These are phyloP conservation scores for Amanita rubescens DNA, from an alignment of 768 basidiomycete genomes.

Conservation along the genomic window DNA sequence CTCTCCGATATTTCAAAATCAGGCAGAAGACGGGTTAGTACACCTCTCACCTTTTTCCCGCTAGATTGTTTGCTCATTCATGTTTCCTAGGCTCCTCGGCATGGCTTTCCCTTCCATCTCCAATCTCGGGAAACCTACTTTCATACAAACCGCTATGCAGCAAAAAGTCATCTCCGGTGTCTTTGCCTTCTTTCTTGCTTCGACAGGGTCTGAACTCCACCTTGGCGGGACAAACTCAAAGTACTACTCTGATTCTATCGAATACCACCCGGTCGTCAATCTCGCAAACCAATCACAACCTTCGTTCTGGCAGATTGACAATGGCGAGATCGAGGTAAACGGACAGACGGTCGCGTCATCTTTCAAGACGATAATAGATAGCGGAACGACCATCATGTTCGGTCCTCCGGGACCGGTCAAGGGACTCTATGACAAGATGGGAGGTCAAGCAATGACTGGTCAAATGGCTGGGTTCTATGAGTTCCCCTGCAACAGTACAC, in stretches of 20 bases:
- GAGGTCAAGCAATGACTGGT: constrained; percentile 21
- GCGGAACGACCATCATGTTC: constrained; percentile 34
- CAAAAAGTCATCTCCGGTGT: background rate
- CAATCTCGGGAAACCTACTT: background rate
- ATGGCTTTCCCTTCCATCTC: background rate
- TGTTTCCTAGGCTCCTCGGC: background rate
- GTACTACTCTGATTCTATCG: constrained; percentile 32
- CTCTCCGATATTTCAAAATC: background rate
- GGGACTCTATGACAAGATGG: constrained; percentile 23
- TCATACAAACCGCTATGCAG: background rate
- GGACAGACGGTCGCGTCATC: constrained; percentile 9
- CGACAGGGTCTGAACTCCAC: constrained; percentile 34
- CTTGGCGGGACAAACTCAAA: constrained; percentile 33
- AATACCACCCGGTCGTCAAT: constrained; percentile 18
- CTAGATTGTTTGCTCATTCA: background rate
- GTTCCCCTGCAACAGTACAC: background rate
- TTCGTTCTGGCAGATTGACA: background rate
- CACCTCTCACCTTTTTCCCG: background rate
- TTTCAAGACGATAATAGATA: constrained; percentile 29
- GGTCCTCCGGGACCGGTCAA: constrained; percentile 22
- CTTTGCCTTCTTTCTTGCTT: constrained; percentile 30
- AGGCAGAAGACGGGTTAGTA: background rate
- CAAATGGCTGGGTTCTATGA: constrained; percentile 12
- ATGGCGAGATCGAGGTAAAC: background rate
- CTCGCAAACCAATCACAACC: background rate